Conservation (phyloP, 352 stramenopile species). For the Globisporangium paroecandrum region DNA sequence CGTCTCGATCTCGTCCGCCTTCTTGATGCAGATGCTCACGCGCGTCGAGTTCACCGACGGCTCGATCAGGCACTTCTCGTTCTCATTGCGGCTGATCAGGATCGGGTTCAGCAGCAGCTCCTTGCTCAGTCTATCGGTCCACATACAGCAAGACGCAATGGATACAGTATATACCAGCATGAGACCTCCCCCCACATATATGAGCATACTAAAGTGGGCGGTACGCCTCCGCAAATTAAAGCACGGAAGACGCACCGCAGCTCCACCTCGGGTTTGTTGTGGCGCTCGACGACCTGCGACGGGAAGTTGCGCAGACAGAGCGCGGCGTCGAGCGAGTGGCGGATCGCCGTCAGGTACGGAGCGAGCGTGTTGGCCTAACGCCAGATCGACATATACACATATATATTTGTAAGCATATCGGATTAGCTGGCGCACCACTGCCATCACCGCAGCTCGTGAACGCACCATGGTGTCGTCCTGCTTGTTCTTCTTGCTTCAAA, state of each 20-base stretch:
- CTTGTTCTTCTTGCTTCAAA: background rate
- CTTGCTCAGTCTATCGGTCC: slow-evolving; percentile 71
- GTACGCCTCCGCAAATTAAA: background rate
- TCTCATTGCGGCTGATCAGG: slow-evolving; percentile 91
- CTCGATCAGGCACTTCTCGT: slow-evolving; percentile 94
- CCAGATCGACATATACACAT: background rate
- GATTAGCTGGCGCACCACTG: background rate
- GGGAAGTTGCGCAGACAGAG: slow-evolving; percentile 95
- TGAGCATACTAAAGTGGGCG: background rate
- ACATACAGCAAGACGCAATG: background rate
- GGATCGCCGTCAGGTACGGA: slow-evolving; percentile 92
- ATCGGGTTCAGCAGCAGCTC: slow-evolving; percentile 93
- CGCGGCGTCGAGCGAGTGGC: slow-evolving; percentile 89
- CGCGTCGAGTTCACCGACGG: slow-evolving; percentile 94
- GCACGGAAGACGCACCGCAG: slow-evolving; percentile 53
- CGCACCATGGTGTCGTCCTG: slow-evolving; percentile 2
- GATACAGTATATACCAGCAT: no score
- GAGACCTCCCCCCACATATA: no score
- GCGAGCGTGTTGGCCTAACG: slow-evolving; percentile 80
- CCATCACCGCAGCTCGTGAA: background rate
- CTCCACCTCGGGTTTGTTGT: slow-evolving; percentile 97
- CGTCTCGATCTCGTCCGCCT: slow-evolving; percentile 92
- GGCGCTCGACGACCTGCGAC: slow-evolving; percentile 94
- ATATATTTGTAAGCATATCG: background rate
- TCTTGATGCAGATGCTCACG: slow-evolving; percentile 95